Conservation (phyloP, 192 early-diverging fungal genomes). For the Thamnidium elegans region DNA sequence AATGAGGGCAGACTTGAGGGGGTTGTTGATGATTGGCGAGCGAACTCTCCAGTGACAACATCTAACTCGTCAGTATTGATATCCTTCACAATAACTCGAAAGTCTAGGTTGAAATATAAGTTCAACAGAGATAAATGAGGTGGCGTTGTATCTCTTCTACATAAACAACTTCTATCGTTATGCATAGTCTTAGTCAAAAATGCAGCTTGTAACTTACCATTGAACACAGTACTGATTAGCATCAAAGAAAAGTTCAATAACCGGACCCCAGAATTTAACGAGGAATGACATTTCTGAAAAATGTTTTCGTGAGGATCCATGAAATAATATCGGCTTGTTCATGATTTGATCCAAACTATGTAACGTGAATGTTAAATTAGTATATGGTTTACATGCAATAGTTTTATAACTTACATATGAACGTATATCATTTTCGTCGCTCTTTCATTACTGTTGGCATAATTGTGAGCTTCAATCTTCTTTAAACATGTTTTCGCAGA, state of each 20-base stretch:
- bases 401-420: constrained; percentile 10
- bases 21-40: constrained; percentile 12
- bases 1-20: constrained; percentile 7
- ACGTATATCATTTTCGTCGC: constrained; percentile 12
- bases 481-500: too few species aligned
- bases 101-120: constrained; percentile 10
- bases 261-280: constrained; percentile 13
- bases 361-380: constrained; percentile 12
- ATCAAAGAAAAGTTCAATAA: constrained; percentile 13
- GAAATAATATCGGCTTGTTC: constrained; percentile 13
- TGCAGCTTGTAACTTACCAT: constrained; percentile 11
- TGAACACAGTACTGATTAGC: constrained; percentile 12
- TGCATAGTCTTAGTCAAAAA: constrained; percentile 7
- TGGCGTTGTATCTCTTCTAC: constrained; percentile 7
- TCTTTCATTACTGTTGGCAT: too few species aligned
- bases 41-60: constrained; percentile 10
- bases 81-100: constrained; percentile 16
- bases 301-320: constrained; percentile 7
- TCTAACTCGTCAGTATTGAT: constrained; percentile 6
- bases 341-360: constrained; percentile 17
- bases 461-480: too few species aligned
- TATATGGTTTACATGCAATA: constrained; percentile 4
- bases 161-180: constrained; percentile 7
- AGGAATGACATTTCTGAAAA: constrained; percentile 15
- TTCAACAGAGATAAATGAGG: constrained; percentile 12